phyloP scores from a whole-genome alignment of 352 stramenopile genomes.

The Globisporangium canariense region DNA sequence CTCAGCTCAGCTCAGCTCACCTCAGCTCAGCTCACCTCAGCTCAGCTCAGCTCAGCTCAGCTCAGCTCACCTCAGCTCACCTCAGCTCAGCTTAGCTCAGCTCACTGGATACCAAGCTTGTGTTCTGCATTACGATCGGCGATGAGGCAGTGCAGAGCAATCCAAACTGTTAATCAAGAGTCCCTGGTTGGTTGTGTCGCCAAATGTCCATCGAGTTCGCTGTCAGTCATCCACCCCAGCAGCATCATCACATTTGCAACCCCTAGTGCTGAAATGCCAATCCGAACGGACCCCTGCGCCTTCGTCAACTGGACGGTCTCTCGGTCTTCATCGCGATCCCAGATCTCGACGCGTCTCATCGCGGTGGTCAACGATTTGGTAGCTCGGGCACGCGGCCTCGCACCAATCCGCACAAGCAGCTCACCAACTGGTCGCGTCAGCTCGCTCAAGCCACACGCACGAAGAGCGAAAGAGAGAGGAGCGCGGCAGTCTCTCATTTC shows the following conservation, averaged over 20 bases:
- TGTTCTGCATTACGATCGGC: no score
- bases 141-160: background rate
- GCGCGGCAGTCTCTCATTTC: no score
- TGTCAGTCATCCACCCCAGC: background rate
- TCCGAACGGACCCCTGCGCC: background rate
- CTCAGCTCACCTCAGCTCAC: no score
- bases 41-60: no score
- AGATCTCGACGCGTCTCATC: background rate
- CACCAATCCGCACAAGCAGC: background rate
- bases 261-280: constrained; percentile 5
- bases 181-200: background rate
- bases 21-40: no score
- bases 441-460: background rate
- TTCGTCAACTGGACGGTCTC: background rate
- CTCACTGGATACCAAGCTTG: no score
- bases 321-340: background rate
- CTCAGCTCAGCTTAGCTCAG: no score
- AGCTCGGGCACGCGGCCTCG: background rate
- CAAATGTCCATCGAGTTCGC: background rate
- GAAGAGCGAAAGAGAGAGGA: background rate
- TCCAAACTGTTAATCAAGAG: background rate
- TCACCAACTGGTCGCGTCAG: background rate
- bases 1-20: no score
- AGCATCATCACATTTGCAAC: background rate
- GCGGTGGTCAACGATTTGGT: background rate